Evolutionary conservation across 805 yeast genomes (phyloP), one percentile per base, ranked within the genome.

Genomic region (Candida nonsorbophila): DNA sequence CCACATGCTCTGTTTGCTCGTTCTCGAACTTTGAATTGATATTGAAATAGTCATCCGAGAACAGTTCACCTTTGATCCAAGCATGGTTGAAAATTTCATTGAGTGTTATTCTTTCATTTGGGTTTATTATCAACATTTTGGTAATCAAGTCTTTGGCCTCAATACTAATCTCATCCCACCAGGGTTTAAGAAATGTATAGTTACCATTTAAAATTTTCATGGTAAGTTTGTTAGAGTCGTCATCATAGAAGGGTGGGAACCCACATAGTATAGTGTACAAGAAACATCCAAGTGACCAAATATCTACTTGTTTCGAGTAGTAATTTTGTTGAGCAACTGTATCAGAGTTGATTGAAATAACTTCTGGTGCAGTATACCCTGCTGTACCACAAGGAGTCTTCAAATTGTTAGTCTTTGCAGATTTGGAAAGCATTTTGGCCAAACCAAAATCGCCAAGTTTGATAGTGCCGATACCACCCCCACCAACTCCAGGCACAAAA

Each of bases 101-200:
- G 24, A 82, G 70, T 2, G 83, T 73, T 40, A 79, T 81, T 44
- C 94, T 65, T 30, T 68, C 69, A 8, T 63, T 62, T 1, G 92
- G 88, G 49, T 84, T 77, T 10, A 80, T 81, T 16, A 79, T 78
- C 38, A 84, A 61, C 52, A 84, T 64, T 44, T 72, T 76, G 4
- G 71, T 55, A 9, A 84, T 84, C 44, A 84, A 69, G 42, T 71
- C 70, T 47, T 82, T 84, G 16, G 87, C 88, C 20, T 77, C 85
- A 22, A 51, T 55, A 28, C 80, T 69, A 20, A 84, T 79, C 49
- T 84, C 94, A 54, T 83, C 92, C 85, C 92, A 84, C 94, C 94
- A 84, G 2, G 94, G 94, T 35, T 72, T 60, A 30, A 84, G 60
- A 49, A 82, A 84, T n/a, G 74, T 72, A 53, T 71, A 84, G 33